phyloP scores from a whole-genome alignment of 768 basidiomycete genomes.

The Auriscalpium microsporum region DNA sequence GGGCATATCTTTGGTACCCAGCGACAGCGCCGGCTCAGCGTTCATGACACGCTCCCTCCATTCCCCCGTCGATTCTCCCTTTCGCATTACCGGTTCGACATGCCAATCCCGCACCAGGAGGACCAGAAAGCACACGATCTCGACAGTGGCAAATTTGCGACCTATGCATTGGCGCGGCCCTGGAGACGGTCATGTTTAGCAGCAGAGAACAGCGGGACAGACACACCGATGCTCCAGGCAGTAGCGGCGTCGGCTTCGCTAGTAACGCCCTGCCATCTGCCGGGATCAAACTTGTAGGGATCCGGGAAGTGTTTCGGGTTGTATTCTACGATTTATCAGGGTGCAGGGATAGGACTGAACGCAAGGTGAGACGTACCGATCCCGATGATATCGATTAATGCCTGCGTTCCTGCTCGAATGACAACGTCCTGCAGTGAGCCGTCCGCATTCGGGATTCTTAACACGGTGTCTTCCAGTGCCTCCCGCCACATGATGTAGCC shows the following conservation, averaged over 20 bases:
- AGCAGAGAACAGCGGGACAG: neutral
- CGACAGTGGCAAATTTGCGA: constrained; percentile 44
- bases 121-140: constrained; percentile 46
- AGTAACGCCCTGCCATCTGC: constrained; percentile 28
- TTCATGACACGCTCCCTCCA: constrained; percentile 8
- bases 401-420: constrained; percentile 18
- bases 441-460: constrained; percentile 14
- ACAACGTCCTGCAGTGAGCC: constrained; percentile 6
- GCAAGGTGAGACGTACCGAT: constrained; percentile 16
- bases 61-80: constrained; percentile 25
- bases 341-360: neutral
- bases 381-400: constrained; percentile 24
- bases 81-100: constrained; percentile 34
- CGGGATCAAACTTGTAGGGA: constrained; percentile 28
- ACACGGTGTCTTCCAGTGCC: constrained; percentile 19
- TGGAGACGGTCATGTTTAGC: constrained; percentile 7
- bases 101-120: constrained; percentile 44
- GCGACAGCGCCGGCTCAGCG: neutral
- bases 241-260: constrained; percentile 7
- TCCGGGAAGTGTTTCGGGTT: constrained; percentile 28
- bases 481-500: constrained; percentile 22
- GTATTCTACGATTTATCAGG: constrained; percentile 22
- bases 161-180: constrained; percentile 47
- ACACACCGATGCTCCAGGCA: constrained; percentile 15
- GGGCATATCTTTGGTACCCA: no score